These are phyloP conservation scores for Paramecium tetraurelia DNA, from an alignment of 73 alveolate species.

Conservation along the genomic window DNA sequence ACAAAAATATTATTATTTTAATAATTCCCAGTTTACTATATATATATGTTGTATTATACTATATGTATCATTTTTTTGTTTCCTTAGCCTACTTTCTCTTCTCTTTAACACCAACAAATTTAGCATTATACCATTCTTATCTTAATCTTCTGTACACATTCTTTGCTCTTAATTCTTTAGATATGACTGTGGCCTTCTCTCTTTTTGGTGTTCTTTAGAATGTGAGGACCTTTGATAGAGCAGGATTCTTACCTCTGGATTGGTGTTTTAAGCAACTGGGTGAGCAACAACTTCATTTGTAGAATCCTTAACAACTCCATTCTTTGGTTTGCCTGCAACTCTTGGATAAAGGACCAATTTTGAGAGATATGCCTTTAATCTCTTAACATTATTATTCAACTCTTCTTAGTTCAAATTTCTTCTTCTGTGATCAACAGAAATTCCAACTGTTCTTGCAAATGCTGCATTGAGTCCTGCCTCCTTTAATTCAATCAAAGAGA, in stretches of 20 bases:
- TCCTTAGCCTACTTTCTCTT: neutral
- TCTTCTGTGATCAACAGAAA: conserved; percentile 98
- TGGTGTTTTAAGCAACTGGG: conserved; percentile 6
- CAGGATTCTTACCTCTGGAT: neutral
- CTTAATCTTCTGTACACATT: conserved; percentile 25
- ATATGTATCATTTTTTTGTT: neutral
- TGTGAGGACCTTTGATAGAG: neutral
- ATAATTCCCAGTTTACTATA: neutral
- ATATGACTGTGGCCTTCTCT: conserved; percentile 12
- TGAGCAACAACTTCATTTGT: neutral
- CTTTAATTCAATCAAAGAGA: conserved; percentile 90
- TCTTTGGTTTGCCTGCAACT: conserved; percentile 89
- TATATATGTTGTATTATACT: neutral
- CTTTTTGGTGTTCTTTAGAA: conserved; percentile 35
- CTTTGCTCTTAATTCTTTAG: conserved; percentile 47
- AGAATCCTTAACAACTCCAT: conserved; percentile 82
- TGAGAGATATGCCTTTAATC: conserved; percentile 89
- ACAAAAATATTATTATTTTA: neutral
- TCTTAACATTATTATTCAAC: conserved; percentile 85
- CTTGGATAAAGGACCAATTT: conserved; percentile 95
- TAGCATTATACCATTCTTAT: conserved; percentile 54
- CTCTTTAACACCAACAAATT: conserved; percentile 46
- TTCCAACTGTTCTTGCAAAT: conserved; percentile 97
- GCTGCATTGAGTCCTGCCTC: conserved; percentile 89
- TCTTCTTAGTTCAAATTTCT: conserved; percentile 87